phyloP scores from a whole-genome alignment of 305 asterid species.

The Solanum hybrid region DNA sequence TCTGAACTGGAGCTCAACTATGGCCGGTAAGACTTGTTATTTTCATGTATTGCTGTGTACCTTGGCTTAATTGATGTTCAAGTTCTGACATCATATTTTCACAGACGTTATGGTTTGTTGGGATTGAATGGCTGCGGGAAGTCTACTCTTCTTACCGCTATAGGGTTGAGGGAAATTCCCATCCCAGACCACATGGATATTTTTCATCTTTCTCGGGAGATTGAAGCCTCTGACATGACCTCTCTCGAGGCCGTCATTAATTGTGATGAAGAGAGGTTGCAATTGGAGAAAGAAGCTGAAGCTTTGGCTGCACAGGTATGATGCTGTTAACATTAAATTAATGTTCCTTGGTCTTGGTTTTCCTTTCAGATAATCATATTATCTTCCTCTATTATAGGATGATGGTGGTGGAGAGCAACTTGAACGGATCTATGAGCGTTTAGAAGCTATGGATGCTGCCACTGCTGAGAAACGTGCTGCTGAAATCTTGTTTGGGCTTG shows the following conservation, averaged over 20 bases:
- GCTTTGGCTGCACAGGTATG: constrained; percentile 50
- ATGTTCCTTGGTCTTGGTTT: background rate
- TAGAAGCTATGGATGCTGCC: constrained; percentile 81
- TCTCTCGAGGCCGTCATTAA: constrained; percentile 66
- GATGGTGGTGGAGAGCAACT: constrained; percentile 93
- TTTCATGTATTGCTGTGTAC: background rate
- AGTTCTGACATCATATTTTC: constrained; percentile 6
- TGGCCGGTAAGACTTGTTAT: constrained; percentile 51
- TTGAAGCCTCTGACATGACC: constrained; percentile 82
- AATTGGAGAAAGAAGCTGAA: constrained; percentile 64
- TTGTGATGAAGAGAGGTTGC: constrained; percentile 69
- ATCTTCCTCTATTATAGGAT: constrained; percentile 27
- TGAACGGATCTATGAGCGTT: constrained; percentile 81
- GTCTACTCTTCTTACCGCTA: constrained; percentile 19
- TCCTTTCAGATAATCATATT: background rate
- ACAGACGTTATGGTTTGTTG: constrained; percentile 20
- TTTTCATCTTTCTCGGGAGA: constrained; percentile 61
- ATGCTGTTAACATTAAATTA: background rate
- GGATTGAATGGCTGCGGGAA: constrained; percentile 24
- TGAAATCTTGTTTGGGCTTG: constrained; percentile 85
- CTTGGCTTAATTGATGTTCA: background rate
- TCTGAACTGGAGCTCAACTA: constrained; percentile 75
- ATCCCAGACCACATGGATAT: constrained; percentile 87
- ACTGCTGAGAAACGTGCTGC: constrained; percentile 99
- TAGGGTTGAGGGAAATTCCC: constrained; percentile 26